Evolutionary conservation across 2,329 filamentous ascomycete genomes (phyloP).

Genomic region (Hortaea sp.): DNA sequence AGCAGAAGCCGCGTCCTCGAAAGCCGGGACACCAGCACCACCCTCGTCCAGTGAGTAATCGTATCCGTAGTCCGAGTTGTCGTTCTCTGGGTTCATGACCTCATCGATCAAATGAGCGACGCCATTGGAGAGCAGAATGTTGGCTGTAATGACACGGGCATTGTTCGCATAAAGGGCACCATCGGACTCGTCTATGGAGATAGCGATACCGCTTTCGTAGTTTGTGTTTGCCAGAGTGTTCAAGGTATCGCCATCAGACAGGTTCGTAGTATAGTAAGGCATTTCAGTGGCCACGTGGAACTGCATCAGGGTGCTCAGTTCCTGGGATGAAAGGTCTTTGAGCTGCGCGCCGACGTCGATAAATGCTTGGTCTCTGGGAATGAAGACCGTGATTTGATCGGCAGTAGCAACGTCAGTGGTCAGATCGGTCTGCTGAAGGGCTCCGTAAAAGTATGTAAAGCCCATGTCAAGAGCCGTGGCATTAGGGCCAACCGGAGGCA

Average conservation of each 20-base stretch:
- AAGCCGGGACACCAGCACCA: neutral
- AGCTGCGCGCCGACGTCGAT: conserved; percentile 36
- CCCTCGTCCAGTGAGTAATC: neutral
- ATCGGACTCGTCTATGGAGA: neutral
- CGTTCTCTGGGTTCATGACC: neutral
- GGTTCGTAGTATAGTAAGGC: neutral
- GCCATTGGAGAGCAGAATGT: neutral
- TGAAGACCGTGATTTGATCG: conserved; percentile 50
- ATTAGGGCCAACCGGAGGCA: conserved; percentile 19
- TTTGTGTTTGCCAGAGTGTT: neutral
- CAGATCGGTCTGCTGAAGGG: conserved; percentile 24
- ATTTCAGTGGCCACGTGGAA: neutral
- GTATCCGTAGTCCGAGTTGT: neutral
- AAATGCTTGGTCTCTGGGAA: conserved; percentile 50
- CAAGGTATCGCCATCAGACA: neutral
- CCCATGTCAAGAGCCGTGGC: neutral
- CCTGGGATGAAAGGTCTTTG: neutral
- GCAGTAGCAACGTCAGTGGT: conserved; percentile 29
- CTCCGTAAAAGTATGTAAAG: neutral
- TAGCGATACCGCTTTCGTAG: neutral
- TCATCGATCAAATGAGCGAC: neutral
- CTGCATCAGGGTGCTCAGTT: neutral
- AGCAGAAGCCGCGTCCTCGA: neutral
- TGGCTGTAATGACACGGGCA: neutral
- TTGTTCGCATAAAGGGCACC: neutral